These are phyloP conservation scores for Hanseniaspora meyeri DNA, from an alignment of 805 yeast species.

Conservation along the genomic window DNA sequence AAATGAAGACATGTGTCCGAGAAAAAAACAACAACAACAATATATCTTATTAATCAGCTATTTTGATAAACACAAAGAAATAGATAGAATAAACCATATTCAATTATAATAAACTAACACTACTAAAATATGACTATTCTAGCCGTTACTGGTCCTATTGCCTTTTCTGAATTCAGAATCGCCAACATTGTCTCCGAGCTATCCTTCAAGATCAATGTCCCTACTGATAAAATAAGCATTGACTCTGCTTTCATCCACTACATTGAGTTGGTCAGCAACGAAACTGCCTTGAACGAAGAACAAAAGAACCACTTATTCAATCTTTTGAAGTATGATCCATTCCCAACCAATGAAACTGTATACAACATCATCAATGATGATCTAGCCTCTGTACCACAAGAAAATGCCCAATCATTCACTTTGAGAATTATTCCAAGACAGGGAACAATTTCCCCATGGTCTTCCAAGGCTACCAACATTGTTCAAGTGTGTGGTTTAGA, in stretches of 20 bases:
- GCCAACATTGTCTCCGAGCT: constrained; percentile 50
- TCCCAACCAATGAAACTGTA: constrained; percentile 24
- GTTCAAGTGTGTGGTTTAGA: constrained; percentile 76
- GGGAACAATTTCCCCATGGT: constrained; percentile 98
- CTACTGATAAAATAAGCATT: constrained; percentile 52
- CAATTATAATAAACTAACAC: background rate
- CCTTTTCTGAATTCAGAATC: constrained; percentile 78
- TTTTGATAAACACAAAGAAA: no score
- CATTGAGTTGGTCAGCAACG: constrained; percentile 39
- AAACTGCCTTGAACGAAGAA: constrained; percentile 28
- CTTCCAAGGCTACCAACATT: constrained; percentile 95
- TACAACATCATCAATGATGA: constrained; percentile 17
- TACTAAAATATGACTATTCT: constrained; percentile 31
- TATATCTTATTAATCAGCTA: no score
- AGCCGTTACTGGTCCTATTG: constrained; percentile 76
- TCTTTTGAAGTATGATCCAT: constrained; percentile 61
- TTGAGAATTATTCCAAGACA: constrained; percentile 77
- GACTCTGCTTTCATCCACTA: constrained; percentile 73
- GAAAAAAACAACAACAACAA: no score
- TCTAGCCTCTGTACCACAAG: constrained; percentile 21
- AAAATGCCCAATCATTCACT: constrained; percentile 24
- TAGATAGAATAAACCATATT: background rate
- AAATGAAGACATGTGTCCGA: no score
- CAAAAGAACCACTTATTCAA: constrained; percentile 41
- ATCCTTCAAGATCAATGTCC: constrained; percentile 56